These are phyloP conservation scores for Arbutus unedo DNA, from an alignment of 148 eudicot species.

Conservation along the genomic window DNA sequence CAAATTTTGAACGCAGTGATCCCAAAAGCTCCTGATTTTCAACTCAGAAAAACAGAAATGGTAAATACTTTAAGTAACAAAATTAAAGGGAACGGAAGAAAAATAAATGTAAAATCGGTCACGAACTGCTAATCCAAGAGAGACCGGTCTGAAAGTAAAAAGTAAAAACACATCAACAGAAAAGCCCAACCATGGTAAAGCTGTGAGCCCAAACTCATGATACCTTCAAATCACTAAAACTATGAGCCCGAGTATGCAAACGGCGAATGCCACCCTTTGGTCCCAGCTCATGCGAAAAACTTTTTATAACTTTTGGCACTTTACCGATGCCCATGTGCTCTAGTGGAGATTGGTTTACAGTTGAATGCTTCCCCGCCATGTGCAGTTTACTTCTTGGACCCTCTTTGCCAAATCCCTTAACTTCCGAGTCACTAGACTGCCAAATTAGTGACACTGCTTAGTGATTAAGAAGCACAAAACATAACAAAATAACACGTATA, in stretches of 20 bases:
- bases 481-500: not conserved
- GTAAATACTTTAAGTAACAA: not conserved
- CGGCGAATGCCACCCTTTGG: constrained; percentile 53
- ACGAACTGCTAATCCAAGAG: not conserved
- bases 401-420: constrained; percentile 31
- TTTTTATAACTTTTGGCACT: constrained; percentile 45
- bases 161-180: not conserved
- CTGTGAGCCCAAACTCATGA: not conserved
- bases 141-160: constrained; percentile 1
- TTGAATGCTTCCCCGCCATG: constrained; percentile 25
- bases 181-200: not conserved
- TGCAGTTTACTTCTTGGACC: constrained; percentile 30
- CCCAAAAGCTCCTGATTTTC: constrained; percentile 51
- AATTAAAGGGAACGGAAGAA: not conserved
- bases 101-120: not conserved
- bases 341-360: constrained; percentile 27
- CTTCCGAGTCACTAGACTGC: constrained; percentile 30
- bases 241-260: constrained; percentile 45
- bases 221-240: constrained; percentile 59
- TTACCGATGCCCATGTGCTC: constrained; percentile 18
- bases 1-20: constrained; percentile 50
- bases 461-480: constrained; percentile 11
- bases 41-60: constrained; percentile 12
- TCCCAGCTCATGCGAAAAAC: constrained; percentile 68
- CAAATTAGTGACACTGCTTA: constrained; percentile 15